Conservation (phyloP, 169 alveolate species). For the Besnoitia besnoiti region DNA sequence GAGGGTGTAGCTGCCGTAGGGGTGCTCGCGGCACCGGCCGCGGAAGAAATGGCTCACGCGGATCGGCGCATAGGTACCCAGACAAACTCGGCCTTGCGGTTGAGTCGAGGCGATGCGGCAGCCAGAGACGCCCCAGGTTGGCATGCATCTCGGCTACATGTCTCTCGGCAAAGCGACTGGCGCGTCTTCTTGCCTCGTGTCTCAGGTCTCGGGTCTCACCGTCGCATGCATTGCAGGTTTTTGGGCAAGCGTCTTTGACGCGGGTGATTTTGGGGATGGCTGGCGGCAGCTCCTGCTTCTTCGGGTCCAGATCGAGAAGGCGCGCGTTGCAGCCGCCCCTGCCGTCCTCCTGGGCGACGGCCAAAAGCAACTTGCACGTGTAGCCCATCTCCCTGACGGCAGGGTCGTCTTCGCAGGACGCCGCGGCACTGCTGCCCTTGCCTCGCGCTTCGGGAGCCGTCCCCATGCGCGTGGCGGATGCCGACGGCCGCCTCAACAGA, state of each 20-base stretch:
- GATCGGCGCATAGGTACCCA: too few relatives aligned
- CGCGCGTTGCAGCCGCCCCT: constrained; percentile 72
- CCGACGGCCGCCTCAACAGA: background rate
- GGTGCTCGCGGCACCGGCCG: too few relatives aligned
- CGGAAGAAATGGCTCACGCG: too few relatives aligned
- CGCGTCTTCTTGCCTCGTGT: too few relatives aligned
- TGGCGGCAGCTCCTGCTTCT: constrained; percentile 66
- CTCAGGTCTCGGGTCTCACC: too few relatives aligned
- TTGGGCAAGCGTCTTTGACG: constrained; percentile 78
- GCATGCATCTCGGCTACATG: too few relatives aligned
- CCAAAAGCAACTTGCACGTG: constrained; percentile 72
- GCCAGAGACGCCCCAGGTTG: too few relatives aligned
- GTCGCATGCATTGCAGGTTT: constrained; percentile 75
- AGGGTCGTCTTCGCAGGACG: constrained; percentile 75
- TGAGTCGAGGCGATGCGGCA: too few relatives aligned
- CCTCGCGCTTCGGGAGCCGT: background rate
- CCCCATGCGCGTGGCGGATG: background rate
- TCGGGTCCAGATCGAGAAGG: constrained; percentile 60
- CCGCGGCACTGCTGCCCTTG: background rate
- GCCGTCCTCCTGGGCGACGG: constrained; percentile 71
- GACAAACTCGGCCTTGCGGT: too few relatives aligned
- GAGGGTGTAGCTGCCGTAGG: too few relatives aligned
- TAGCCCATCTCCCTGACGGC: constrained; percentile 76
- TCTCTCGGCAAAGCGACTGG: too few relatives aligned
- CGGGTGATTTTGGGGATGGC: constrained; percentile 74